Conservation (phyloP, 78 protist species). For the Bigelowiella natans region DNA sequence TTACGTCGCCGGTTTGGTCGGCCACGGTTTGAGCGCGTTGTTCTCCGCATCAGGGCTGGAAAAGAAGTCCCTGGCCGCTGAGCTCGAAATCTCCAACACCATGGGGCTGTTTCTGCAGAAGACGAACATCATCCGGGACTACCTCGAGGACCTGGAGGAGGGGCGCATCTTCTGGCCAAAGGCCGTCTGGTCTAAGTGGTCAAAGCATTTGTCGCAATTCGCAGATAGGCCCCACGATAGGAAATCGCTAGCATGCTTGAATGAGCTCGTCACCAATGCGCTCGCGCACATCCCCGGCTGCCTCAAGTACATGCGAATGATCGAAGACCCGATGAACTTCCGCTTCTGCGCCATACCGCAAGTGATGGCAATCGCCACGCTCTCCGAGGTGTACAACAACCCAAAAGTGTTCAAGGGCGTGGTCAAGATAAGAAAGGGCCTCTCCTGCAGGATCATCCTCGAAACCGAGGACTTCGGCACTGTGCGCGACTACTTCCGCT, state of each 20-base stretch:
- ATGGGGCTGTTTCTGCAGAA: conserved; percentile 78
- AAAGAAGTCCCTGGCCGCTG: conserved; percentile 30
- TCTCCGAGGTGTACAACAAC: conserved; percentile 66
- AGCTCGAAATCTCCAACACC: not conserved
- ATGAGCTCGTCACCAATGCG: conserved; percentile 71
- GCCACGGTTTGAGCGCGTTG: conserved; percentile 70
- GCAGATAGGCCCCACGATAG: conserved; percentile 10
- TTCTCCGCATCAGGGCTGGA: conserved; percentile 65
- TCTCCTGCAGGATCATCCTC: conserved; percentile 11
- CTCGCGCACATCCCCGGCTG: conserved; percentile 46
- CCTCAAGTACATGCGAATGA: conserved; percentile 48
- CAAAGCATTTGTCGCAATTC: not conserved
- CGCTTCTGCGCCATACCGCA: conserved; percentile 89
- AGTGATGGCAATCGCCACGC: conserved; percentile 90
- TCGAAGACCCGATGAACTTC: conserved; percentile 46
- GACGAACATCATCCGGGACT: conserved; percentile 87
- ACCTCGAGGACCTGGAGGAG: conserved; percentile 57
- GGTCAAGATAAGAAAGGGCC: conserved; percentile 77
- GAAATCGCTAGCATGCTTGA: conserved; percentile 51
- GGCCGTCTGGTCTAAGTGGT: not conserved
- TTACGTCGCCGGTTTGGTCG: conserved; percentile 93
- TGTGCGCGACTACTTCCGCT: not conserved
- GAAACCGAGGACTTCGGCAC: not conserved
- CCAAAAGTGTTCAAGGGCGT: conserved; percentile 42
- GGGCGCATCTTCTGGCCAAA: conserved; percentile 81